Conservation (phyloP, 169 alveolate species). For the Plasmodium vinckei region DNA sequence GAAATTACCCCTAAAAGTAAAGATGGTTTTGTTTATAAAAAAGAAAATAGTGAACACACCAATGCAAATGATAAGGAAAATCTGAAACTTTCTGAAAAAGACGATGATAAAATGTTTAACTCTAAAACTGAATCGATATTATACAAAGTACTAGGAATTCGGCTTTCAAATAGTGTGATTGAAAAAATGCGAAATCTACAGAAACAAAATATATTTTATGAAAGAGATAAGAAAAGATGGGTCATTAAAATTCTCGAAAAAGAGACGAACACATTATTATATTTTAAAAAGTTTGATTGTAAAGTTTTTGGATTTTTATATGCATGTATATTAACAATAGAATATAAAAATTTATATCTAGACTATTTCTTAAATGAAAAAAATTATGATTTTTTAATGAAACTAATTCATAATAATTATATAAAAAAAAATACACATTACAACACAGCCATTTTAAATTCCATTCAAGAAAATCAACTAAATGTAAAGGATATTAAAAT, state of each 20-base stretch:
- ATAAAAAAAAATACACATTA: slow-evolving; percentile 14
- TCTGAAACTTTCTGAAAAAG: no score
- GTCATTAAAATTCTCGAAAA: slow-evolving; percentile 48
- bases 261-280: slow-evolving; percentile 36
- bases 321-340: slow-evolving; percentile 69
- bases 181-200: slow-evolving; percentile 48
- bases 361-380: slow-evolving; percentile 63
- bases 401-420: slow-evolving; percentile 24
- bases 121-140: slow-evolving; percentile 16
- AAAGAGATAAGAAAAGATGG: slow-evolving; percentile 71
- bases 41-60: neutral
- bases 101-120: no score
- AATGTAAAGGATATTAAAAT: neutral
- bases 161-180: slow-evolving; percentile 17
- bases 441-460: slow-evolving; percentile 12
- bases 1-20: no score
- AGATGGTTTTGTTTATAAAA: neutral
- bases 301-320: slow-evolving; percentile 69
- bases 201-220: slow-evolving; percentile 60
- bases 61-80: neutral
- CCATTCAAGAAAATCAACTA: neutral
- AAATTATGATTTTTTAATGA: slow-evolving; percentile 38
- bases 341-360: slow-evolving; percentile 59
- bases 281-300: slow-evolving; percentile 71
- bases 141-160: slow-evolving; percentile 33